Percentiles rank a stretch among this genome's conserved stretches.
Conservation (phyloP, 768 basidiomycete species). For the Mycena amicta region DNA sequence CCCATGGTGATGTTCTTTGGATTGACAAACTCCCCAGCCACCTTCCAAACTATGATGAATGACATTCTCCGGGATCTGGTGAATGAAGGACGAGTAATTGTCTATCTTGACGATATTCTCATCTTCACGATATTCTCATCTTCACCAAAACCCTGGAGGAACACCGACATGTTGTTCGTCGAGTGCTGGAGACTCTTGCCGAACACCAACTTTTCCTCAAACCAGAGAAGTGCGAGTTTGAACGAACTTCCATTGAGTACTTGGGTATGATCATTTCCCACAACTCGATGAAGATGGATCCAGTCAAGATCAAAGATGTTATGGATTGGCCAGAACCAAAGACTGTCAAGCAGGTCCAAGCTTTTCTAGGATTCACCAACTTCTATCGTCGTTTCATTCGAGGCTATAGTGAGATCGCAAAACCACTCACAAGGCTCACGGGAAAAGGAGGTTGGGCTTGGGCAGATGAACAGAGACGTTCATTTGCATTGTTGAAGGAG, state of each 20-base stretch:
- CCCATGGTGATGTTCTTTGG: conserved; percentile 47
- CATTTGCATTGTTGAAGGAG: neutral
- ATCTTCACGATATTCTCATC: neutral
- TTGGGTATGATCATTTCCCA: neutral
- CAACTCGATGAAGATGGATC: conserved; percentile 23
- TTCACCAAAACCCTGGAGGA: conserved; percentile 9
- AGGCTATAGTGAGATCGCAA: conserved; percentile 28
- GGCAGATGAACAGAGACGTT: neutral
- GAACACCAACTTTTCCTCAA: conserved; percentile 38
- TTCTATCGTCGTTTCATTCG: conserved; percentile 34
- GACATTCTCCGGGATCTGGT: conserved; percentile 36
- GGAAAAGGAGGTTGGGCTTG: neutral
- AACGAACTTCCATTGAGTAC: conserved; percentile 28
- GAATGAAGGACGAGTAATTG: conserved; percentile 24
- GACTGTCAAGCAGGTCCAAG: conserved; percentile 19
- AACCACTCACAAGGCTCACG: neutral
- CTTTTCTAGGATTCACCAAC: conserved; percentile 32
- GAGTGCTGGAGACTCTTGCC: conserved; percentile 30
- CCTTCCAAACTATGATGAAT: conserved; percentile 34
- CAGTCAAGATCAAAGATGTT: conserved; percentile 32
- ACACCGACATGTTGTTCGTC: conserved; percentile 16
- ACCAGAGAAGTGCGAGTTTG: conserved; percentile 40
- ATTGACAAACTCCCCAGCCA: conserved; percentile 34
- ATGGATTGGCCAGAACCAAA: conserved; percentile 29
- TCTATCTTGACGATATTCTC: conserved; percentile 33